A percentile compares a stretch with the other conserved stretches of the same genome.
Conservation (phyloP, 179 eudicot species). For the Carnegiea gigantea region DNA sequence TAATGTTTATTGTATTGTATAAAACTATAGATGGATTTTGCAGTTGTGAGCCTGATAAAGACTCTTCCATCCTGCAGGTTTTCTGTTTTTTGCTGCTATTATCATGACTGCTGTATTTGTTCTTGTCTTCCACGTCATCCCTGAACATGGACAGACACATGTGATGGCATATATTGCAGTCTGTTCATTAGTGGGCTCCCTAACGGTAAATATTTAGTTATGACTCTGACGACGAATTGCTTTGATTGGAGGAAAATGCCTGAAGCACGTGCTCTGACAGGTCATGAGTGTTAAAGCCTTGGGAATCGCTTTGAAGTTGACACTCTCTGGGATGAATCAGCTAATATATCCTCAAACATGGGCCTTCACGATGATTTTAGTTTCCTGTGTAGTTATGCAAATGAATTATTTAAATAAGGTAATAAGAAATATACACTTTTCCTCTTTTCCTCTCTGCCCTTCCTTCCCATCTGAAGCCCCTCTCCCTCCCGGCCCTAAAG, state of each 20-base stretch:
- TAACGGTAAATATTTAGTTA: conserved; percentile 50
- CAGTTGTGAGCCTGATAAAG: conserved; percentile 8
- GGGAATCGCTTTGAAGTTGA: conserved; percentile 83
- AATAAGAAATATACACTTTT: background rate
- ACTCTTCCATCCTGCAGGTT: conserved; percentile 46
- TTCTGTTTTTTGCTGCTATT: conserved; percentile 65
- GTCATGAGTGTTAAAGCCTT: conserved; percentile 91
- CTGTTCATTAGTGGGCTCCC: conserved; percentile 79
- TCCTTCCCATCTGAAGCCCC: conserved; percentile 69
- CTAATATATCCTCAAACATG: conserved; percentile 78
- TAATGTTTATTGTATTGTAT: background rate
- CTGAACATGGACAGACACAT: conserved; percentile 77
- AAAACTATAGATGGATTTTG: conserved; percentile 41
- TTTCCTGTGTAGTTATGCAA: conserved; percentile 66
- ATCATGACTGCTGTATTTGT: conserved; percentile 54
- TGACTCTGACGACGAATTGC: background rate
- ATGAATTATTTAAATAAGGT: conserved; percentile 92
- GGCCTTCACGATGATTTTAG: conserved; percentile 61
- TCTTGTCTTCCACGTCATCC: conserved; percentile 61
- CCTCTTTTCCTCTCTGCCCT: conserved; percentile 61
- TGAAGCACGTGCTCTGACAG: conserved; percentile 37
- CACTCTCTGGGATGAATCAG: conserved; percentile 82
- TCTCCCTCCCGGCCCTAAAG: conserved; percentile 28
- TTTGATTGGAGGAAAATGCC: conserved; percentile 7
- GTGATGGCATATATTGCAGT: conserved; percentile 76